These are phyloP conservation scores for Tricholoma hemisulphureum DNA, from an alignment of 768 basidiomycete genomes.

Conservation along the genomic window DNA sequence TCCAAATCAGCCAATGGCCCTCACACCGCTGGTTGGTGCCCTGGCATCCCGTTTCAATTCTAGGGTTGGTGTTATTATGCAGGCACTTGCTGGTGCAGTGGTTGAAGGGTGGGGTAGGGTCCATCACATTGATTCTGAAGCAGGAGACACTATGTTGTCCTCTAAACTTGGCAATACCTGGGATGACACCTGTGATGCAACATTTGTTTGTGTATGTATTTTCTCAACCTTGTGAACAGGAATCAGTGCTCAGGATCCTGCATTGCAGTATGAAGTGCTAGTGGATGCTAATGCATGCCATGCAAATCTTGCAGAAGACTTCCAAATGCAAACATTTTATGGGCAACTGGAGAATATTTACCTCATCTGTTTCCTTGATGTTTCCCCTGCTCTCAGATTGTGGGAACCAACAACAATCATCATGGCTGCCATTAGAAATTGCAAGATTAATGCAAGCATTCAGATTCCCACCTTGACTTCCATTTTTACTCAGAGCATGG, in stretches of 20 bases:
- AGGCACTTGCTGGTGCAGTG: conserved; percentile 5
- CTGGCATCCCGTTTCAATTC: too few relatives aligned
- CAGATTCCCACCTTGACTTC: conserved; percentile 14
- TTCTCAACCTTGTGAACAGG: too few relatives aligned
- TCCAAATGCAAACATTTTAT: conserved; percentile 23
- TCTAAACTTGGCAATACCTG: neutral
- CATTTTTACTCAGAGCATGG: too few relatives aligned
- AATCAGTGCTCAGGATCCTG: neutral
- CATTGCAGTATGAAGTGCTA: conserved; percentile 29
- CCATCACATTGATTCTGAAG: conserved; percentile 22
- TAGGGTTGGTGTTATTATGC: conserved; percentile 3
- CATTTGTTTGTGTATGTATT: too few relatives aligned
- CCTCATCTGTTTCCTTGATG: conserved; percentile 14
- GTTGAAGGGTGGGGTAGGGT: conserved; percentile 32
- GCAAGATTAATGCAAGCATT: conserved; percentile 12
- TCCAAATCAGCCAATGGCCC: too few relatives aligned
- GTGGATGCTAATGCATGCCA: conserved; percentile 26
- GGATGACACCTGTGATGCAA: too few relatives aligned
- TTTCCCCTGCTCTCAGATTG: neutral
- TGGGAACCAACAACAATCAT: conserved; percentile 14
- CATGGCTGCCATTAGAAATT: conserved; percentile 22
- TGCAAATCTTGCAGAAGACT: neutral
- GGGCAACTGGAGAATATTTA: conserved; percentile 32
- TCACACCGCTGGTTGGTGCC: too few relatives aligned
- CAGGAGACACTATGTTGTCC: conserved; percentile 29